These are phyloP conservation scores for Kwoniella europaea DNA, from an alignment of 768 basidiomycete genomes.

Conservation along the genomic window DNA sequence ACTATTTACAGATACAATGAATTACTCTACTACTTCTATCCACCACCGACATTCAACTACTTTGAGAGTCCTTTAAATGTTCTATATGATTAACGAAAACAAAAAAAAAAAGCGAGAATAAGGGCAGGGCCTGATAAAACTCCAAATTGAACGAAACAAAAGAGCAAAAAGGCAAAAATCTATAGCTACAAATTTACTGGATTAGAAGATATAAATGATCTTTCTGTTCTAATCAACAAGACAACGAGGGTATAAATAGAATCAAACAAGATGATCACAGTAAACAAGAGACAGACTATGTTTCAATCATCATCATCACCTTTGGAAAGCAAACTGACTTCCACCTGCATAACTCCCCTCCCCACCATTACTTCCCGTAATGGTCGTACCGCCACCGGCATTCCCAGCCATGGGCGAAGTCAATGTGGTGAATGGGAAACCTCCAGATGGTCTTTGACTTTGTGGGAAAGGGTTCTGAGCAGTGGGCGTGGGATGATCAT, in stretches of 20 bases:
- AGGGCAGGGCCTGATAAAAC: neutral
- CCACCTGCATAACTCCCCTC: slow-evolving; percentile 3
- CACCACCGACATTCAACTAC: too few relatives aligned
- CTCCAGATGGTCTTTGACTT: slow-evolving; percentile 1
- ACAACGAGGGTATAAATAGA: too few relatives aligned
- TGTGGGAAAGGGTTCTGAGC: slow-evolving; percentile 43
- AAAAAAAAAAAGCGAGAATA: neutral
- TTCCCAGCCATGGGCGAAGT: slow-evolving; percentile 26
- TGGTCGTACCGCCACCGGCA: neutral
- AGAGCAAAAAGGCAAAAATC: neutral
- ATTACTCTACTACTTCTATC: neutral
- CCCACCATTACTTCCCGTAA: slow-evolving; percentile 9
- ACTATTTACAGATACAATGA: neutral
- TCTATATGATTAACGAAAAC: neutral
- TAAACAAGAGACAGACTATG: too few relatives aligned
- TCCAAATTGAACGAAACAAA: neutral
- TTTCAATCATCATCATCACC: slow-evolving; percentile 4
- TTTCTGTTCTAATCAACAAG: too few relatives aligned
- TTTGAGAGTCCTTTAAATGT: neutral
- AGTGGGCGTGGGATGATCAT: slow-evolving; percentile 46
- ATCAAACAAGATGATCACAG: too few relatives aligned
- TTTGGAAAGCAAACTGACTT: slow-evolving; percentile 41
- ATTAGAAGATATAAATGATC: too few relatives aligned
- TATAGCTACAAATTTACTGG: neutral
- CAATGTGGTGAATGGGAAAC: slow-evolving; percentile 27